Conservation (phyloP, 257 asterid genomes). For the Gentiana macrophylla region DNA sequence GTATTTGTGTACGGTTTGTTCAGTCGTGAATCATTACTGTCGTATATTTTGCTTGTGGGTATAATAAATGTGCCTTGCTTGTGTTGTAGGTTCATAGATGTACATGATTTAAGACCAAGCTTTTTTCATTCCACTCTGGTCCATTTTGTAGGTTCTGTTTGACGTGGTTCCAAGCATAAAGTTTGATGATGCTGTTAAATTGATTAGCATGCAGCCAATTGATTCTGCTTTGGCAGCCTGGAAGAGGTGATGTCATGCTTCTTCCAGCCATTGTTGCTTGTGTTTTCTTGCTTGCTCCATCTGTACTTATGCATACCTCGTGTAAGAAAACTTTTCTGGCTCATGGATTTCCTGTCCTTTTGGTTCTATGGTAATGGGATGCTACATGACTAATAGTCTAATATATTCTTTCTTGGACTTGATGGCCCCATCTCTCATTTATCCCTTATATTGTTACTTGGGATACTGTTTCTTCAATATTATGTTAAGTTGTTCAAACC, state of each 20-base stretch:
- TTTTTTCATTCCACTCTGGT: not conserved
- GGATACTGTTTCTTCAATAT: no score
- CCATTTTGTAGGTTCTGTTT: constrained; percentile 59
- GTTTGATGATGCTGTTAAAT: constrained; percentile 86
- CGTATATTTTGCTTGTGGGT: no score
- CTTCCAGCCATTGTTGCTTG: constrained; percentile 4
- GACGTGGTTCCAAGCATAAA: constrained; percentile 90
- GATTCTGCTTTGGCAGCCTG: constrained; percentile 88
- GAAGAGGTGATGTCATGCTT: constrained; percentile 55
- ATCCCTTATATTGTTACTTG: not conserved
- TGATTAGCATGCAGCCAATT: constrained; percentile 97
- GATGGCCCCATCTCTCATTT: not conserved
- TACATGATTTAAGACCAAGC: no score
- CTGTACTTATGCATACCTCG: no score
- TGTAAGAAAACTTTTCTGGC: not conserved
- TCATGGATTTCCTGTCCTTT: not conserved
- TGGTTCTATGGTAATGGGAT: not conserved
- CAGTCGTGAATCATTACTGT: no score
- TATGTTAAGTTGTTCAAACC: no score
- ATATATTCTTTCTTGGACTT: not conserved
- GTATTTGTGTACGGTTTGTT: no score
- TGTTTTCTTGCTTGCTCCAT: constrained; percentile 4
- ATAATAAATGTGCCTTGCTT: no score
- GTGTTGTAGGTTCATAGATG: no score
- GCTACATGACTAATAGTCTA: not conserved